Evolutionary conservation across 495 filamentous ascomycete genomes (phyloP), one percentile per base, ranked within the genome.

Genomic region (Aspergillus homomorphus): DNA sequence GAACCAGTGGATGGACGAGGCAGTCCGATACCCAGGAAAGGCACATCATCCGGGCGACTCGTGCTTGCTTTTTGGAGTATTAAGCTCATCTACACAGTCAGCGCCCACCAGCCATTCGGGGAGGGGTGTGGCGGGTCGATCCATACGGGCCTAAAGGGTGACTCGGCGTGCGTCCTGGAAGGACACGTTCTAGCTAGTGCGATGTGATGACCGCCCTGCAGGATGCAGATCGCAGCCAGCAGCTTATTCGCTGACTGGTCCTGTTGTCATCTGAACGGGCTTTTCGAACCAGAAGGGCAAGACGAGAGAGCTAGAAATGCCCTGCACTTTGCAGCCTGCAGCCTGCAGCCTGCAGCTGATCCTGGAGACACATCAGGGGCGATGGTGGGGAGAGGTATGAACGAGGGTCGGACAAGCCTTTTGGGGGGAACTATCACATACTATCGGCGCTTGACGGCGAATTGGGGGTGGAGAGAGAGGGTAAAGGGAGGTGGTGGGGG

Each of bases 61-160:
- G 18, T 28, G 24, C 12, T 50, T 30, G 48, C 55, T 52, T 51
- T 51, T 52, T 43, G 16, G 20, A 15, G 46, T 51, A 51, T 57
- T 57, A 57, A 57, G 55, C 55, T 57, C 55, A 51, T 44, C 48
- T 7, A 38, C 33, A 45, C 21, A n/a, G 48, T 12, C 46, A 57
- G 55, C 43, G 55, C 14, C 48, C 42, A 43, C 15, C 15, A 33
- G 23, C 14, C 28, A 49, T n/a, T 50, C 22, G 48, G 15, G n/a
- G 16, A 28, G n/a, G 16, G 48, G 23, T 50, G 23, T 51, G 48
- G 22, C 23, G 19, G 21, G 24, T n/a, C 23, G 23, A 24, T 14
- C 12, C 33, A 38, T 38, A 38, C 33, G 15, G 33, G 15, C 33
- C 33, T 38, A 7, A 7, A 38, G 4, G 33, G 33, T 38, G 33